phyloP scores from a whole-genome alignment of 2,329 filamentous ascomycete species.

The Hysterium pulicare region DNA sequence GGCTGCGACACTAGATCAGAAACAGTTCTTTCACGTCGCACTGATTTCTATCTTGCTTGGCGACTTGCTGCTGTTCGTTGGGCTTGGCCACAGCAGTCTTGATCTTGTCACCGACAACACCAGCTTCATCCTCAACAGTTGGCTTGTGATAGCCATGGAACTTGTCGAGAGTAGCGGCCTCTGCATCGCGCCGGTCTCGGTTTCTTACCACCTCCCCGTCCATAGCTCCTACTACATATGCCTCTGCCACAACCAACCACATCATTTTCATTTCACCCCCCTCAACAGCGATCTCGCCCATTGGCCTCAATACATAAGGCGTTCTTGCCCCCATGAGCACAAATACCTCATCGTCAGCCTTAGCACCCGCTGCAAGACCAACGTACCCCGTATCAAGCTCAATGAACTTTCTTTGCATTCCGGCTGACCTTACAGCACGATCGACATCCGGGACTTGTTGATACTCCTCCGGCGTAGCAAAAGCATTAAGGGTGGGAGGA shows the following conservation, averaged over 20 bases:
- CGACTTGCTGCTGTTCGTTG: too few relatives aligned
- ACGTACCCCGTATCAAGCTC: conserved; percentile 4
- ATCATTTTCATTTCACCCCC: conserved; percentile 1
- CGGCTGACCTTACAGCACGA: conserved; percentile 2
- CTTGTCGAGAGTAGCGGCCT: too few relatives aligned
- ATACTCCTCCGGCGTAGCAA: neutral
- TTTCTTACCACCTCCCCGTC: conserved; percentile 7
- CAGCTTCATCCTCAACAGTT: too few relatives aligned
- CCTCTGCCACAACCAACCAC: conserved; percentile 3
- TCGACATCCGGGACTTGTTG: neutral
- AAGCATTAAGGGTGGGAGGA: conserved; percentile 3
- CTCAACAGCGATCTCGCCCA: conserved; percentile 4
- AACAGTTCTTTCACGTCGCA: too few relatives aligned
- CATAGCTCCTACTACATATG: conserved; percentile 4
- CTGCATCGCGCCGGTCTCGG: too few relatives aligned
- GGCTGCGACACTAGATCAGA: too few relatives aligned
- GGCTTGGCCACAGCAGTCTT: too few relatives aligned
- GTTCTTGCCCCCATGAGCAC: conserved; percentile 5
- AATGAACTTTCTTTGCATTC: conserved; percentile 2
- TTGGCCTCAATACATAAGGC: conserved; percentile 1
- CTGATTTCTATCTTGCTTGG: too few relatives aligned
- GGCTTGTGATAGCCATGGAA: too few relatives aligned
- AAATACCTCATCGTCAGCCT: conserved; percentile 1
- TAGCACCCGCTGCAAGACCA: conserved; percentile 2
- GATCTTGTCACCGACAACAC: too few relatives aligned